Evolutionary conservation across 352 stramenopile species (phyloP).

Genomic region (Paralagenidium karlingii): DNA sequence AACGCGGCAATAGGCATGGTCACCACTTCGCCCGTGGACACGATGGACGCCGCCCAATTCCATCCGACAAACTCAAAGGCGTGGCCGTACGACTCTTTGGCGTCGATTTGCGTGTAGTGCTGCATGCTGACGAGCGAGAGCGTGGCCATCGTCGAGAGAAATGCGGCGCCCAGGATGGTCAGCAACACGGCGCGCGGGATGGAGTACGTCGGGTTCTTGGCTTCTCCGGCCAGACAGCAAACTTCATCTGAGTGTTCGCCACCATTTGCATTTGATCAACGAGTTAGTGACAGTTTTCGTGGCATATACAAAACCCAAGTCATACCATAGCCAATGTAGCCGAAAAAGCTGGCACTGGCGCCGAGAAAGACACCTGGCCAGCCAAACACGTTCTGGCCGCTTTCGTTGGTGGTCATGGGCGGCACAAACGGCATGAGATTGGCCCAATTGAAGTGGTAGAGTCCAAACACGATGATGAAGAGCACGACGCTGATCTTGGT

Average conservation of each 20-base stretch:
- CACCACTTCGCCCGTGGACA: constrained; percentile 85
- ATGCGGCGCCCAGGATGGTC: constrained; percentile 74
- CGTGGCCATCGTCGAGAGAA: constrained; percentile 78
- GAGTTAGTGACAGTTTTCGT: no score
- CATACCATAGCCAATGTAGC: constrained; percentile 95
- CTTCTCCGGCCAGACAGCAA: constrained; percentile 85
- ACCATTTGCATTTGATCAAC: no score
- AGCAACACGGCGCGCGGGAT: constrained; percentile 85
- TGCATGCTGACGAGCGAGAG: constrained; percentile 90
- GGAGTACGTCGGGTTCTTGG: constrained; percentile 73
- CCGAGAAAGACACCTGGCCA: constrained; percentile 78
- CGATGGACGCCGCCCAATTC: constrained; percentile 69
- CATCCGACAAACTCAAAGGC: constrained; percentile 53
- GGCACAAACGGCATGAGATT: constrained; percentile 85
- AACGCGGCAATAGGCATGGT: constrained; percentile 94
- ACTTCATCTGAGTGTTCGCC: constrained; percentile 91
- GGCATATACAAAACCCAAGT: neutral
- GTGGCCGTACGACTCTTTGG: constrained; percentile 49
- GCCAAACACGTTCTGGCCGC: constrained; percentile 37
- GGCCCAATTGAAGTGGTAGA: constrained; percentile 60
- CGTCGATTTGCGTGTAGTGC: constrained; percentile 73
- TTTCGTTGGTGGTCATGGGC: constrained; percentile 6
- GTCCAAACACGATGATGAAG: constrained; percentile 87
- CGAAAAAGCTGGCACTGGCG: constrained; percentile 90
- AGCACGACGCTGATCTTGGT: constrained; percentile 83